Base-by-base conservation (phyloP, 805 yeast species). In the Metschnikowia sp. region DNA sequence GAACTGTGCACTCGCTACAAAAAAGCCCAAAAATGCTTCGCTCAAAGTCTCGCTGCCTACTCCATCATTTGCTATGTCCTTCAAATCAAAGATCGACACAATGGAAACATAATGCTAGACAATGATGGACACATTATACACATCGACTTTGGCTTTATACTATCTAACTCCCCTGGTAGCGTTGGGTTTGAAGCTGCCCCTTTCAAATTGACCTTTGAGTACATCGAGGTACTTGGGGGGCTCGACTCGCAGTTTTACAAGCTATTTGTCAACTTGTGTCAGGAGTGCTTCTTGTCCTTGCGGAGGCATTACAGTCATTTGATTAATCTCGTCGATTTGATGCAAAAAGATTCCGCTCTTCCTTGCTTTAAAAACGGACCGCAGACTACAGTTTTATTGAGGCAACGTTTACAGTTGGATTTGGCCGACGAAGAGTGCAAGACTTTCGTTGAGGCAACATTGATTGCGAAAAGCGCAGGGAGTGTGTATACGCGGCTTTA, bases 111-210 rank as follows among this genome's bases (percentile, higher is more conserved):
- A 49, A 92, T 94, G 99, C 73, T 92, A 35, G 99, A 94, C 61
- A 83, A 85, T 49, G 96, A 92, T 50, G 99, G 99, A 0, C 99
- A 94, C 62, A 86, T 94, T 10, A 83, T 92, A 39, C 96, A 88
- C 65, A 94, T 94, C 57, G 99, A 94, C 68, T 94, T 94, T 70
- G 99, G 99, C 0, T 92, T 89, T 64, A 68, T 92, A 63, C 73
- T 92, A 3, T 88, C 97, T 0, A 92, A 94, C 61, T 85, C 97
- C 0, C 99, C 99, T 0, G 99, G 99, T 3, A 86, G 96, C 41
- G 90, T 94, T 47, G 97, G 97, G 0, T 91, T 94, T 64, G 99
- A 94, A 62, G 95, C 97, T 1, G 97, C 98, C 1, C 97, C 99
- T 1, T 94, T 94, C 75, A 94, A 94, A 63, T 73, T 94, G 13